These are phyloP conservation scores for Eimeria praecox DNA, from an alignment of 169 alveolate species.

Conservation along the genomic window DNA sequence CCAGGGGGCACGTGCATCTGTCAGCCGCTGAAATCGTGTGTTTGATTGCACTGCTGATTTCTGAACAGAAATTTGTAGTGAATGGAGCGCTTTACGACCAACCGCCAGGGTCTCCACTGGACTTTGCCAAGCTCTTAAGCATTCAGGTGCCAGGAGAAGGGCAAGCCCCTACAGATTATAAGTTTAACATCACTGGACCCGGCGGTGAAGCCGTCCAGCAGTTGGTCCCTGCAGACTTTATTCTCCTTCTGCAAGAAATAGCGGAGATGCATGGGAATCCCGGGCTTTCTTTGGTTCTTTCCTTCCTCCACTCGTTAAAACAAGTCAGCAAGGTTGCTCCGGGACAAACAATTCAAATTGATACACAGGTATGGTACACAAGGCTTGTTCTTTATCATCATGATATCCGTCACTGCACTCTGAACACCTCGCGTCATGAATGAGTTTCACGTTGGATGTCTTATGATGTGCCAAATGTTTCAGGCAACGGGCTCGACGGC, in stretches of 20 bases:
- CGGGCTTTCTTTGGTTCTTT: constrained; percentile 54
- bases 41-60: not conserved
- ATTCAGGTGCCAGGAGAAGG: constrained; percentile 62
- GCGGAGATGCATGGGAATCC: constrained; percentile 68
- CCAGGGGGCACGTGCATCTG: not conserved
- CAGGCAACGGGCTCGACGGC: not conserved
- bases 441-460: not conserved
- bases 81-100: constrained; percentile 44
- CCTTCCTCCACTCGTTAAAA: constrained; percentile 66
- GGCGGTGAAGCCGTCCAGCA: constrained; percentile 32
- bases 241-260: constrained; percentile 56
- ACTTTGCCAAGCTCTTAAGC: constrained; percentile 42
- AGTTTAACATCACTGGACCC: constrained; percentile 53
- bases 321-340: constrained; percentile 72
- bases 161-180: constrained; percentile 35
- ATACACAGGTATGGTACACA: constrained; percentile 31
- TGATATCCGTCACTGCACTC: not conserved
- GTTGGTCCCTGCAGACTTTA: constrained; percentile 56
- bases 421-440: not conserved
- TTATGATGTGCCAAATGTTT: not conserved
- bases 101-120: constrained; percentile 24
- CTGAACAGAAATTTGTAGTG: constrained; percentile 62
- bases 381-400: not conserved
- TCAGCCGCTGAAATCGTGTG: not conserved
- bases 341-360: constrained; percentile 56